A percentile compares a stretch with the other conserved stretches of the same genome.
phyloP scores from a whole-genome alignment of 2,329 filamentous ascomycete species.

The Neonectria neomacrospora region DNA sequence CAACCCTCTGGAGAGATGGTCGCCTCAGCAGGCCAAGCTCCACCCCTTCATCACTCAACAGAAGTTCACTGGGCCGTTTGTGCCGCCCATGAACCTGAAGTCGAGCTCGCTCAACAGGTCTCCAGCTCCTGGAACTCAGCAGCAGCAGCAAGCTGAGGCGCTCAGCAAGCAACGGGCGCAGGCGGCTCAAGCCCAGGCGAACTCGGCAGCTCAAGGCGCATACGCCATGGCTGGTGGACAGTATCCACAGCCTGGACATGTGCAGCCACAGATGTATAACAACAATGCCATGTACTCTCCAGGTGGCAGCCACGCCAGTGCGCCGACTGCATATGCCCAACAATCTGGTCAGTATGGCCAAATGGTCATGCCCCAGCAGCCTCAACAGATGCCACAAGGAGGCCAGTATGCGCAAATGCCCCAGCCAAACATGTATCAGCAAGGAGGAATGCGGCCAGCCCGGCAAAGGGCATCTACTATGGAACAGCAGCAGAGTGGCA shows the following conservation, averaged over 20 bases:
- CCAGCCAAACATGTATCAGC: slow-evolving; percentile 69
- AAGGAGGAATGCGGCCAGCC: slow-evolving; percentile 74
- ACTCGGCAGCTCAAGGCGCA: slow-evolving; percentile 72
- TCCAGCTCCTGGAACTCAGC: slow-evolving; percentile 90
- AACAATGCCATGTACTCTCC: slow-evolving; percentile 86
- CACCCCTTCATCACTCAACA: slow-evolving; percentile 99
- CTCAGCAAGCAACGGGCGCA: slow-evolving; percentile 90
- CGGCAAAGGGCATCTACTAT: slow-evolving; percentile 94
- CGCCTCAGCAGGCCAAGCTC: slow-evolving; percentile 94
- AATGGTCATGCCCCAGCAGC: slow-evolving; percentile 76
- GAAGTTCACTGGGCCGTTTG: slow-evolving; percentile 95
- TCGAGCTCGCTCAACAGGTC: slow-evolving; percentile 86
- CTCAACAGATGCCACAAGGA: slow-evolving; percentile 71
- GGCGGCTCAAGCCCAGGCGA: slow-evolving; percentile 75
- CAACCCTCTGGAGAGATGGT: slow-evolving; percentile 97
- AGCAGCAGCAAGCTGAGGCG: slow-evolving; percentile 94
- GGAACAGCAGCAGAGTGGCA: slow-evolving; percentile 93
- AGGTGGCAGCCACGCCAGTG: slow-evolving; percentile 56
- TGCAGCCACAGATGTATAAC: slow-evolving; percentile 77
- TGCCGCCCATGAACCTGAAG: slow-evolving; percentile 97
- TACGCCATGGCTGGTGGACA: slow-evolving; percentile 66
- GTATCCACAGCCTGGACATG: slow-evolving; percentile 59
- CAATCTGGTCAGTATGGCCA: slow-evolving; percentile 78
- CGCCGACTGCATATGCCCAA: slow-evolving; percentile 79
- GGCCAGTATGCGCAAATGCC: slow-evolving; percentile 67